Percentiles rank a stretch among this genome's conserved stretches.
These are phyloP conservation scores for Mycena haematopus DNA, from an alignment of 768 basidiomycete genomes.

Conservation along the genomic window DNA sequence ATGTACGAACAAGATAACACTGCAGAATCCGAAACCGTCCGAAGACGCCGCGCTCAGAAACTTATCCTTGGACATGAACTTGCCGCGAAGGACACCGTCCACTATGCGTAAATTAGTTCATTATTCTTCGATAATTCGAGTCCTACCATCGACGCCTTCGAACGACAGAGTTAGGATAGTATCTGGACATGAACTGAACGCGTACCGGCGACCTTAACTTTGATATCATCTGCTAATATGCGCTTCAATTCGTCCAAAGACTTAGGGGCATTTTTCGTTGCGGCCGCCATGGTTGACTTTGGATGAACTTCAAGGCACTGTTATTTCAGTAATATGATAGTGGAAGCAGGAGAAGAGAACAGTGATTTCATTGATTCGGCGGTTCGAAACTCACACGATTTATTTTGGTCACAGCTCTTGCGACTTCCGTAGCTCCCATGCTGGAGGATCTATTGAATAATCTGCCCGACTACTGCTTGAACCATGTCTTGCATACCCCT, in stretches of 20 bases:
- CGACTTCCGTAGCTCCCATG: no score
- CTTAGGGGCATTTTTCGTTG: constrained; percentile 42
- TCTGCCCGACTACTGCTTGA: constrained; percentile 24
- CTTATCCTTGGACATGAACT: constrained; percentile 93
- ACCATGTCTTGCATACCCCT: constrained; percentile 47
- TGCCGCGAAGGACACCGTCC: constrained; percentile 94
- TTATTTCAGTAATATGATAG: no score
- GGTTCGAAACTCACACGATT: neutral
- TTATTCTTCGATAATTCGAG: neutral
- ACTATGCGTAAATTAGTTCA: constrained; percentile 51
- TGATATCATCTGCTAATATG: constrained; percentile 67
- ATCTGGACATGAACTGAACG: constrained; percentile 14
- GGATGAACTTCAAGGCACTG: neutral
- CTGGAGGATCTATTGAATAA: constrained; percentile 15
- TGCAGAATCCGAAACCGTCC: constrained; percentile 92
- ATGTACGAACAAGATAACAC: constrained; percentile 82
- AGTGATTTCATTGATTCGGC: neutral
- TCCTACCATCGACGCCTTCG: constrained; percentile 69
- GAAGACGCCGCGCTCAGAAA: constrained; percentile 82
- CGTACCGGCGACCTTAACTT: constrained; percentile 93
- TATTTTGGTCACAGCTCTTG: neutral
- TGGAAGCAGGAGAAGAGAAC: neutral
- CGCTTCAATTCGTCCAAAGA: constrained; percentile 62
- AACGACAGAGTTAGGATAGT: neutral
- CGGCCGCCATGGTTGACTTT: neutral